Evolutionary conservation across 805 yeast genomes (phyloP).

Genomic region (Kazachstania viticola): DNA sequence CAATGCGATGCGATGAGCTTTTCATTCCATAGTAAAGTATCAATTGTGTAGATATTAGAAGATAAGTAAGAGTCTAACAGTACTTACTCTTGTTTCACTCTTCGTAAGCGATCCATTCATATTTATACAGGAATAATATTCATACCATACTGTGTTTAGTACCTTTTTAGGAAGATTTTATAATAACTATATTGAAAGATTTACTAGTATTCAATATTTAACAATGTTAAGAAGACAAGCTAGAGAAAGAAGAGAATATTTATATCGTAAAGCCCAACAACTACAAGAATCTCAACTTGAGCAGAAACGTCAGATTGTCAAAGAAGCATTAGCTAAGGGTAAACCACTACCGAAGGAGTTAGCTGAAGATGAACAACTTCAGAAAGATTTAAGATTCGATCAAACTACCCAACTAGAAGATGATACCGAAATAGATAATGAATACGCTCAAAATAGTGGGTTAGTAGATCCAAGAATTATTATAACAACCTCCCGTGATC

Average conservation of each 20-base stretch:
- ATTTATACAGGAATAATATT: too few relatives aligned
- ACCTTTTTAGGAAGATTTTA: too few relatives aligned
- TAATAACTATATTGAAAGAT: too few relatives aligned
- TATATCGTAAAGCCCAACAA: constrained; percentile 79
- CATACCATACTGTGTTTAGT: too few relatives aligned
- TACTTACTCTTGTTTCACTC: too few relatives aligned
- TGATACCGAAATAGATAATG: constrained; percentile 65
- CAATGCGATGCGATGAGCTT: too few relatives aligned
- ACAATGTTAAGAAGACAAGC: constrained; percentile 80
- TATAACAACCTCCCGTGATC: constrained; percentile 89
- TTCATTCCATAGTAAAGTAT: too few relatives aligned
- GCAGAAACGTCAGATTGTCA: constrained; percentile 76
- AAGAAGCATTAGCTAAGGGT: constrained; percentile 84
- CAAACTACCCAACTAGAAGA: constrained; percentile 47
- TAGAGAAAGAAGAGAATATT: constrained; percentile 88
- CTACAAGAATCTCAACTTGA: constrained; percentile 79
- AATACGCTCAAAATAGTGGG: constrained; percentile 80
- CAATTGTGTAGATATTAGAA: too few relatives aligned
- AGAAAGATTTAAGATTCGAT: constrained; percentile 75
- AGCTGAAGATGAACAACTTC: constrained; percentile 75
- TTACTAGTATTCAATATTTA: neutral
- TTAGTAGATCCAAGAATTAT: constrained; percentile 81
- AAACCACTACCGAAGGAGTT: constrained; percentile 81
- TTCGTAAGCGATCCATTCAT: too few relatives aligned
- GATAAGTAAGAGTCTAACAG: too few relatives aligned